Conservation (phyloP, 805 yeast species). For the Teunomyces pallodes region DNA sequence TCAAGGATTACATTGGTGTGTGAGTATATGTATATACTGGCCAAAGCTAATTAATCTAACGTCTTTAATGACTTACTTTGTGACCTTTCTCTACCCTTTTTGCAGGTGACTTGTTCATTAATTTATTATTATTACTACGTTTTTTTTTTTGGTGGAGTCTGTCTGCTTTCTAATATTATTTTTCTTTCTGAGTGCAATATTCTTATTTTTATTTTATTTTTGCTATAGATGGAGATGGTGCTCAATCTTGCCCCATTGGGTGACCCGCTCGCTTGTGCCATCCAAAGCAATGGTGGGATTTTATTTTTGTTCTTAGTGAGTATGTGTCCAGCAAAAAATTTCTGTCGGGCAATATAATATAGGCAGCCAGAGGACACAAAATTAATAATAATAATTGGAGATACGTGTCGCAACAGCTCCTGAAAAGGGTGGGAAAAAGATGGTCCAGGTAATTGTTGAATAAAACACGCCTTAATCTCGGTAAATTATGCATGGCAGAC, state of each 20-base stretch:
- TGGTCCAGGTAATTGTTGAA: neutral
- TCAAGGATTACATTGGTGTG: slow-evolving; percentile 24
- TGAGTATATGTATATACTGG: neutral
- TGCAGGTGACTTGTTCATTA: neutral
- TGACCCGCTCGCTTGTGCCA: no score
- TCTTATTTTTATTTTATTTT: no score
- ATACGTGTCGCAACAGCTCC: neutral
- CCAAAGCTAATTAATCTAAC: neutral
- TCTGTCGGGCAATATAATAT: neutral
- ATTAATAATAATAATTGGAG: neutral
- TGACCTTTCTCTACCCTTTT: neutral
- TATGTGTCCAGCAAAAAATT: neutral
- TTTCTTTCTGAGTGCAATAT: no score
- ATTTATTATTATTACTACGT: neutral
- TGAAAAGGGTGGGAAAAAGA: neutral
- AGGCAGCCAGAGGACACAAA: no score
- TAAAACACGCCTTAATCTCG: neutral
- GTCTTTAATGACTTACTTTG: neutral
- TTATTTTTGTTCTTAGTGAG: neutral
- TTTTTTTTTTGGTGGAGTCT: neutral
- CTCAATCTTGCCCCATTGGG: no score
- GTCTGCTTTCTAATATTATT: no score
- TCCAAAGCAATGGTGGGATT: neutral
- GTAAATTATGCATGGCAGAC: neutral
- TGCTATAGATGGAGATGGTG: no score